Base-by-base conservation (phyloP, 495 filamentous ascomycete genomes). In the Daldinia childiae region DNA sequence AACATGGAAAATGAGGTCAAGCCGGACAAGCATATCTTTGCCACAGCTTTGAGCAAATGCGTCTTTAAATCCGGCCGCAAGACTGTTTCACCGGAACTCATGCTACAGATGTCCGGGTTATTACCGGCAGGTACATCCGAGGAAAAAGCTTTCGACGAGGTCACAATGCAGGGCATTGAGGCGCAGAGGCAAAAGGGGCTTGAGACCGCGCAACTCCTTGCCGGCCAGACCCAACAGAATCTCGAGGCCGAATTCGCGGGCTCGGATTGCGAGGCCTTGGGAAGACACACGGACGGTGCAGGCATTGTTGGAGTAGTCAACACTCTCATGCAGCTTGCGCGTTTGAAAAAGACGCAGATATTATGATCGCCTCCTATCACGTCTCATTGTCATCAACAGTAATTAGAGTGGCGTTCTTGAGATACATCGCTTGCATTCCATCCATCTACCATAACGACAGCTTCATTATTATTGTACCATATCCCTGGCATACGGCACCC, bases 21-120 rank as follows among this genome's bases (percentile, higher is more conserved):
- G 68, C 81, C 82, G 24, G 73, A 77, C 32, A 80, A 82, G 66
- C 81, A 82, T 62, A 83, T 98, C 36, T 88, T 91, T 68, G 94
- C 94, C 1, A 90, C 89, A 3, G 90, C 88, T 4, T 72, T 98
- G 14, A 90, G 88, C 71, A 95, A 96, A 82, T 98, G 96, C 76
- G 94, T 97, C 1, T 90, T 93, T 74, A 98, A 98, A 82, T 88
- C 91, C 73, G 94, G 93, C 0, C 82, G 95, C 27, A 81, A 93
- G 68, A 98, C 94, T 14, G 86, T 97, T 17, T 86, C 91, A 50
- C 93, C 95, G 14, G 93, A 94, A 80, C 83, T 90, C 41, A 85
- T 94, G 32, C 80, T 98, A 7, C 79, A 87, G 56, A 85, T 89
- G 45, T 87, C 87, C 26, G 87, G 88, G 9, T 79, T 97, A 72